These are phyloP conservation scores for Gracilariopsis chorda DNA, from an alignment of 23 red algal genomes.

Conservation along the genomic window DNA sequence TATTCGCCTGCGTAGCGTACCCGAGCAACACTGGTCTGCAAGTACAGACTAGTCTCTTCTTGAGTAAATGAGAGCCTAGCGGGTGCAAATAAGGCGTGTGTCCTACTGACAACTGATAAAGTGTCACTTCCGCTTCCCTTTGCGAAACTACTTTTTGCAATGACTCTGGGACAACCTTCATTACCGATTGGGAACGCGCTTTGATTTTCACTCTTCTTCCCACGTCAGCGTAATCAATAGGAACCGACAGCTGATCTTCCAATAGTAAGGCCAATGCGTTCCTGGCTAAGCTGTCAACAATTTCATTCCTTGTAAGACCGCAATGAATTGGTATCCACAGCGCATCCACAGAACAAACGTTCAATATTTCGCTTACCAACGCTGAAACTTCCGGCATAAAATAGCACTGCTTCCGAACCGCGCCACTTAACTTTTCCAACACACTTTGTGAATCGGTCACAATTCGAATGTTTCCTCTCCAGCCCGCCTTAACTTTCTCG, in stretches of 20 bases:
- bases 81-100: not conserved
- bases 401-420: not conserved
- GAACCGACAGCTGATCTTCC: not conserved
- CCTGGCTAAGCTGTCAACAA: not conserved
- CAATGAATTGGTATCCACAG: not conserved
- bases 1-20: no score
- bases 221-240: not conserved
- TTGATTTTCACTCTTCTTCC: not conserved
- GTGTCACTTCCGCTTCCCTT: not conserved
- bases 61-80: not conserved
- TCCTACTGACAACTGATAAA: not conserved
- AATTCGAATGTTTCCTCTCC: not conserved
- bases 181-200: not conserved
- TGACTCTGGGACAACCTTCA: not conserved
- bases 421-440: not conserved
- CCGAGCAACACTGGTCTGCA: no score
- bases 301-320: not conserved
- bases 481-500: no score
- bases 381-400: not conserved
- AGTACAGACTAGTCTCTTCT: not conserved
- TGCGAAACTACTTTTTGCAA: not conserved
- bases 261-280: not conserved
- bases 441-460: not conserved
- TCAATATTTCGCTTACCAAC: not conserved
- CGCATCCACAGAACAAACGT: not conserved